Percentiles rank a stretch among this genome's conserved stretches.
These are phyloP conservation scores for Sporodiniella umbellata DNA, from an alignment of 371 early-diverging fungal genomes.

Conservation along the genomic window DNA sequence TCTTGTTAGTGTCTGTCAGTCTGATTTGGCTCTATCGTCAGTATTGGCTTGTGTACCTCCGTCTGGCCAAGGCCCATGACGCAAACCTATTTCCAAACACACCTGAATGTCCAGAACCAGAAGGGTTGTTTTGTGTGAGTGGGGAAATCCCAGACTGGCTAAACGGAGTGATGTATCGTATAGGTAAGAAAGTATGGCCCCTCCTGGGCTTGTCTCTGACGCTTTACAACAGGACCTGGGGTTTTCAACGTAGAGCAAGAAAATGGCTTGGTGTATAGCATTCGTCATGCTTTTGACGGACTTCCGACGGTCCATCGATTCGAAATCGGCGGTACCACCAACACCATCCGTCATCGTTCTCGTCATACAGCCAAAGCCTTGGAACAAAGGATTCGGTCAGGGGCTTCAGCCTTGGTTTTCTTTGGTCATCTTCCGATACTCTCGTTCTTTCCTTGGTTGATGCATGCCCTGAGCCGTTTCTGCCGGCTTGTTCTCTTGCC, in stretches of 20 bases:
- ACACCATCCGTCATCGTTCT: slow-evolving; percentile 28
- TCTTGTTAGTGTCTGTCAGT: too few relatives aligned
- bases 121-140: slow-evolving; percentile 21
- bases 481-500: neutral
- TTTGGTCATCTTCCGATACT: slow-evolving; percentile 20
- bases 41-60: neutral
- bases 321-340: slow-evolving; percentile 18
- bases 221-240: slow-evolving; percentile 44
- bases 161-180: slow-evolving; percentile 38
- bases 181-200: slow-evolving; percentile 20
- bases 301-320: slow-evolving; percentile 39
- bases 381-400: slow-evolving; percentile 9
- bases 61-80: neutral
- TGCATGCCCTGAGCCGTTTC: neutral
- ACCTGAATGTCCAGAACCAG: slow-evolving; percentile 41
- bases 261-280: slow-evolving; percentile 19
- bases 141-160: slow-evolving; percentile 43
- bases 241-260: slow-evolving; percentile 28
- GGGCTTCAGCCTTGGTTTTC: slow-evolving; percentile 4
- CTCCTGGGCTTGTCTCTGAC: too few relatives aligned
- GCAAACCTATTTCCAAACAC: slow-evolving; percentile 2
- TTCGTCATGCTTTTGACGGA: slow-evolving; percentile 45
- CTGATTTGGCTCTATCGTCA: too few relatives aligned
- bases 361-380: slow-evolving; percentile 20
- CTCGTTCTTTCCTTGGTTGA: slow-evolving; percentile 6